Base-by-base conservation (phyloP, 2,329 filamentous ascomycete genomes). In the Nigrograna mackinnonii region DNA sequence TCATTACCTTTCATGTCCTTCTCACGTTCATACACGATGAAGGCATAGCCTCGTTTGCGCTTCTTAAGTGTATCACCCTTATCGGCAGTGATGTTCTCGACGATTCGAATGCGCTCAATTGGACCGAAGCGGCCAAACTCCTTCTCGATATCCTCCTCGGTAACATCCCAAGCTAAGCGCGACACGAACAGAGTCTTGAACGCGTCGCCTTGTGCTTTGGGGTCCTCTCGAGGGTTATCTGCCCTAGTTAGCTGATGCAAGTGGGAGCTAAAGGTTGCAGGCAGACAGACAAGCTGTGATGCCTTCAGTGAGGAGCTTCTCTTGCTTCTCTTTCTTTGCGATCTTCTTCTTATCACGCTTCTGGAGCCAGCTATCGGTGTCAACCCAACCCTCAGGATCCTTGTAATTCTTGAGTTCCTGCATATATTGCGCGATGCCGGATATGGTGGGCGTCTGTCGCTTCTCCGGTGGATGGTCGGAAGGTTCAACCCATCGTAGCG, bases 141-240 rank as follows among this genome's bases (percentile, higher is more conserved):
- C 58, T 88, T 83, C 73, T 96, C 91, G 31, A 99, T 78, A 64
- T 99, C 94, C 58, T 91, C 84, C 60, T 92, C 88, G 51, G 89
- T 91, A 35, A 87, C 86, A 45, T 94, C 88, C 66, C 96, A 99
- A 63, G 87, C 91, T 36, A 99, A 79, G 41, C 94, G 86, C 39
- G 89, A 87, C 41, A 97, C 88, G 60, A 99, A 95, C 37, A 99
- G 78, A 12, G 94, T 99, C 73, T 89, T 95, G 78, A 94, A 96
- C 2, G 92, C 87, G 73, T 97, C 91, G 43, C 94, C 92, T 52
- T 91, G 84, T 53, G 96, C 86, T 58, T 96, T 94, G 11, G 87
- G 82, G 62, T 99, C 94, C 26, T 94, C 85, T 18, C 77, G 74
- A 5, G 94, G 92, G 50, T 92, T 88, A 70, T 88, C 91, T 91